Conservation (phyloP, 2,329 filamentous ascomycete species). For the Penicillium sp. region DNA sequence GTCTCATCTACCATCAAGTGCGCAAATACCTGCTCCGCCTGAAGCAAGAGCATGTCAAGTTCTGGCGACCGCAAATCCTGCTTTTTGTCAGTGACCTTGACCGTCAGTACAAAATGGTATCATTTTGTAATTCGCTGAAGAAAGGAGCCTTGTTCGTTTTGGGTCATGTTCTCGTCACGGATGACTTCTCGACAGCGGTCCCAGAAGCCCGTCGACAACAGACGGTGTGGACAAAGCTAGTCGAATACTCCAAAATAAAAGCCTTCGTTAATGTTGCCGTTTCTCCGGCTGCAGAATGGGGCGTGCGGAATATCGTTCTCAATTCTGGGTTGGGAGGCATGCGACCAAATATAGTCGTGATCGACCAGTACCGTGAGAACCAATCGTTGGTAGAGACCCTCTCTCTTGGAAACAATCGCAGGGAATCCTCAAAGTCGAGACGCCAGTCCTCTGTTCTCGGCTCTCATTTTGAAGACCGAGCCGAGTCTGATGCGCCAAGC, state of each 20-base stretch:
- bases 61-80: slow-evolving; percentile 87
- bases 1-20: slow-evolving; percentile 85
- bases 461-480: slow-evolving; percentile 37
- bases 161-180: slow-evolving; percentile 83
- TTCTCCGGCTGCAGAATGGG: slow-evolving; percentile 82
- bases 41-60: slow-evolving; percentile 87
- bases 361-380: slow-evolving; percentile 72
- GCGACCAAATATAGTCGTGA: slow-evolving; percentile 83
- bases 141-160: slow-evolving; percentile 84
- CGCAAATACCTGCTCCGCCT: slow-evolving; percentile 84
- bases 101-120: slow-evolving; percentile 79
- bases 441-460: slow-evolving; percentile 22
- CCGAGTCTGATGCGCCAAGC: slow-evolving; percentile 70
- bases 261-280: slow-evolving; percentile 87
- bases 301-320: slow-evolving; percentile 77
- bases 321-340: slow-evolving; percentile 83
- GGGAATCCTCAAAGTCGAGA: slow-evolving; percentile 26
- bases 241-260: slow-evolving; percentile 84
- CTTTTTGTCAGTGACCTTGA: slow-evolving; percentile 81
- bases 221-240: slow-evolving; percentile 80
- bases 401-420: slow-evolving; percentile 44
- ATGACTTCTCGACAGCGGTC: slow-evolving; percentile 77
- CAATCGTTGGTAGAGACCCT: slow-evolving; percentile 62
- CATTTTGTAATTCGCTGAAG: slow-evolving; percentile 89
- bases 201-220: slow-evolving; percentile 82